A percentile compares a stretch with the other conserved stretches of the same genome.
Conservation (phyloP, 352 stramenopile species). For the Albugo candida region DNA sequence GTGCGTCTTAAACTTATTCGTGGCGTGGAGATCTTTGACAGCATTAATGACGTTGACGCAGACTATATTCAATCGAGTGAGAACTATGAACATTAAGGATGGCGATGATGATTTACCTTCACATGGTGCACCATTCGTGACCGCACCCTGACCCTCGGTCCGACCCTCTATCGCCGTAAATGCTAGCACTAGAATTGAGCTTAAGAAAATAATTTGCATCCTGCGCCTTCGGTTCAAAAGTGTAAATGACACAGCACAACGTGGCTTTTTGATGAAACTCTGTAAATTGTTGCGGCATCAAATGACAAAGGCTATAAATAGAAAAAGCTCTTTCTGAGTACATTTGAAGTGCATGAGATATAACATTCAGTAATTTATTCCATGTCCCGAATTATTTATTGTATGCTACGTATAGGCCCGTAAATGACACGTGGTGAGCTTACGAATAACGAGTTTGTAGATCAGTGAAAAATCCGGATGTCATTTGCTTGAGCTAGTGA, state of each 20-base stretch:
- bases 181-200: conserved; percentile 23
- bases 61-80: conserved; percentile 23
- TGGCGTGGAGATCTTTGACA: conserved; percentile 63
- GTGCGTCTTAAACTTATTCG: conserved; percentile 58
- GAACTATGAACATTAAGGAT: background rate
- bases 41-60: conserved; percentile 84
- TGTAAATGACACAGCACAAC: no score
- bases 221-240: no score
- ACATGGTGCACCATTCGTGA: conserved; percentile 69
- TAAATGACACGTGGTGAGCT: background rate
- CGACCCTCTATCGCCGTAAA: conserved; percentile 39
- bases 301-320: no score
- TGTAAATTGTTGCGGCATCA: no score
- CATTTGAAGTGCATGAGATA: no score
- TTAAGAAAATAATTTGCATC: no score
- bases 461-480: conserved; percentile 75
- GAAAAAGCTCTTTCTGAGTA: no score
- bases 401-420: no score
- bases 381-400: no score
- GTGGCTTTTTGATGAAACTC: no score
- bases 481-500: conserved; percentile 75
- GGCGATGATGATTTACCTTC: conserved; percentile 40
- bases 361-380: no score
- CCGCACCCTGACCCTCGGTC: conserved; percentile 11
- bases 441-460: conserved; percentile 68